Percentiles rank a stretch among this genome's conserved stretches.
These are phyloP conservation scores for Pouteria glomerata DNA, from an alignment of 148 eudicot genomes.

Conservation along the genomic window DNA sequence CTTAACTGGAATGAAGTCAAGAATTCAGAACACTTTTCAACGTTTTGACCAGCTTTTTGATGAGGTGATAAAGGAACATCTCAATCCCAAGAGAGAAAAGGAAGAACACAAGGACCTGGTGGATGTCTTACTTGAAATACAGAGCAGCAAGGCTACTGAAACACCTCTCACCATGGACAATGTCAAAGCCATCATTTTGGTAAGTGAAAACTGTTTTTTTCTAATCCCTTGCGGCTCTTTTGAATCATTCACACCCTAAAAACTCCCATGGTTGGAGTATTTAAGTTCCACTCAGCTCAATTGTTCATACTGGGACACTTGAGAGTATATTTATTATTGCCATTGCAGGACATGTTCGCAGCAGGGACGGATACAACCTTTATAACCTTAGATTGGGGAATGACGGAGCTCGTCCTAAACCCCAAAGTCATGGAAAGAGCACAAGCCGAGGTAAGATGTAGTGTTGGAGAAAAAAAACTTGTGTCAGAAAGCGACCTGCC, in stretches of 20 bases:
- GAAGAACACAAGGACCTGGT: slow-evolving; percentile 40
- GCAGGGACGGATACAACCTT: slow-evolving; percentile 56
- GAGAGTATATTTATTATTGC: background rate
- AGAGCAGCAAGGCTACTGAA: slow-evolving; percentile 21
- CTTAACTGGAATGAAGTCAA: slow-evolving; percentile 33
- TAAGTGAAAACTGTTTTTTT: slow-evolving; percentile 10
- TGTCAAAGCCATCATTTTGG: slow-evolving; percentile 57
- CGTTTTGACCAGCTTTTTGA: slow-evolving; percentile 43
- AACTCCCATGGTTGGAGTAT: background rate
- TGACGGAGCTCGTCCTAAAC: slow-evolving; percentile 48
- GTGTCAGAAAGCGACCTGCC: slow-evolving; percentile 42
- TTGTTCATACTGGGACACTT: background rate
- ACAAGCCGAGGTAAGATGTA: slow-evolving; percentile 41
- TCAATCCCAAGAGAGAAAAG: slow-evolving; percentile 2
- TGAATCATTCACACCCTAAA: background rate
- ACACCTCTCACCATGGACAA: slow-evolving; percentile 42
- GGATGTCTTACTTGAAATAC: slow-evolving; percentile 47
- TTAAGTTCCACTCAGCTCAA: background rate
- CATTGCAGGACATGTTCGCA: slow-evolving; percentile 56
- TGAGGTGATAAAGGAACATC: slow-evolving; percentile 39
- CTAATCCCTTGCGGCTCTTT: background rate
- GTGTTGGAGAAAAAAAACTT: slow-evolving; percentile 23
- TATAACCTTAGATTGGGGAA: slow-evolving; percentile 47
- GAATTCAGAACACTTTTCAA: slow-evolving; percentile 32
- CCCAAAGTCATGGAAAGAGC: slow-evolving; percentile 39